Evolutionary conservation across 2,329 filamentous ascomycete genomes (phyloP), one percentile per base, ranked within the genome.

Genomic region (Chrysoporthe austroafricana): DNA sequence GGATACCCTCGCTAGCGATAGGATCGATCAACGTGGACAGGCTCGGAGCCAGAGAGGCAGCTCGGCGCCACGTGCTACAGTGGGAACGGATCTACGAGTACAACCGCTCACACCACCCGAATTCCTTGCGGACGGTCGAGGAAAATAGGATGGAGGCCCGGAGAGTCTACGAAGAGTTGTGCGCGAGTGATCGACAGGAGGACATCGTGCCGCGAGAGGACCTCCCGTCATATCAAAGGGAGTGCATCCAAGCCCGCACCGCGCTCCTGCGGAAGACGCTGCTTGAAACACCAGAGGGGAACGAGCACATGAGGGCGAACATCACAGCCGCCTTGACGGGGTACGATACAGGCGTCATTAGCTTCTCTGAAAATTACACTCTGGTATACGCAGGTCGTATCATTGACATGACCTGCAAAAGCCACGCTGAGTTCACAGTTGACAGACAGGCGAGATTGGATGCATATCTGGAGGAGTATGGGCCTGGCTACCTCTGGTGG

Each of bases 401-500:
- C 34, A 79, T 83, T 66, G 82, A 82, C 69, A 54, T 21, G 6
- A 74, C 72, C 9, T 80, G 78, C 43, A 72, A 75, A 1, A 75
- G 74, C 6, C 82, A 82, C 66, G 68, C 66, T 57, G 77, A 77
- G 34, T 82, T 83, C 73, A 76, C 77, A 32, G 26, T 58, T 4
- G 77, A 82, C 72, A 77, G 82, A 67, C 65, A 69, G 13, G 76
- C 76, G 18, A 77, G 80, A 34, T 76, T 84, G 13, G 78, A 81
- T 66, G 74, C 73, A 1, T 84, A 83, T 65, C 72, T 61, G 46
- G 73, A 70, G 4, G 56, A 70, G 13, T 69, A 81, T 69, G 82
- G 82, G 2, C 72, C 75, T 0, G 81, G 80, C 9, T 83, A 80
- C 79, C 75, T 84, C 14, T 84, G 81, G 81, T 80, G 80, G 64